Percentiles rank a stretch among this genome's conserved stretches.
Conservation (phyloP, 2,329 filamentous ascomycete species). For the Neopestalotiopsis sp. region DNA sequence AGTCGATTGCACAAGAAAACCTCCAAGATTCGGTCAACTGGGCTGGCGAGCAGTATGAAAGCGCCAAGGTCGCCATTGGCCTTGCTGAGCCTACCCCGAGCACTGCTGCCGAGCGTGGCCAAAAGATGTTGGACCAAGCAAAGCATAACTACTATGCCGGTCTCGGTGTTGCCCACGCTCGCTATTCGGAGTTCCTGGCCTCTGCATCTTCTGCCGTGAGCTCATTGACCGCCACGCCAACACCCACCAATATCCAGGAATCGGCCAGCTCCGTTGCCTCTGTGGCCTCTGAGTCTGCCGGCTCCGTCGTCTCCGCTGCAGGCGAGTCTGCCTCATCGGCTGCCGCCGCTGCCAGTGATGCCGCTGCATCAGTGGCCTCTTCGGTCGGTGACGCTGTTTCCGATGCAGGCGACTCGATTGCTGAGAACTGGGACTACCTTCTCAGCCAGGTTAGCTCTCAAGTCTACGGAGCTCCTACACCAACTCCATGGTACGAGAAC, state of each 20-base stretch:
- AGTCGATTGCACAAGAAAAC: slow-evolving; percentile 72
- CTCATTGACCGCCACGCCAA: slow-evolving; percentile 63
- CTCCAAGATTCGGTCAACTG: slow-evolving; percentile 73
- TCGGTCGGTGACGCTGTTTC: slow-evolving; percentile 52
- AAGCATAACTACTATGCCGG: slow-evolving; percentile 77
- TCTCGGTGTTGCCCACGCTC: slow-evolving; percentile 77
- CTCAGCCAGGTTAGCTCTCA: slow-evolving; percentile 71
- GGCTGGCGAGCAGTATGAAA: slow-evolving; percentile 75
- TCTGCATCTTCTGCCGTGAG: slow-evolving; percentile 75
- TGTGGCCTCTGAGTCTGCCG: slow-evolving; percentile 52
- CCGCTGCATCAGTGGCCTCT: slow-evolving; percentile 50
- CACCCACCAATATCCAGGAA: slow-evolving; percentile 59
- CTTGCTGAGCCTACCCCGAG: slow-evolving; percentile 65
- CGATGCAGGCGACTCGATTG: slow-evolving; percentile 45
- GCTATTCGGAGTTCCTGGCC: slow-evolving; percentile 76
- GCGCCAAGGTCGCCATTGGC: slow-evolving; percentile 69
- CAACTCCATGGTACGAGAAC: slow-evolving; percentile 61
- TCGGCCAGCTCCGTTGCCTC: slow-evolving; percentile 53
- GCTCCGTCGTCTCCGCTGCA: slow-evolving; percentile 51
- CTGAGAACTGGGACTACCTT: slow-evolving; percentile 65
- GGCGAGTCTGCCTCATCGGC: slow-evolving; percentile 51
- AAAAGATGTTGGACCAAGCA: slow-evolving; percentile 66
- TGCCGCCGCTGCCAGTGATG: slow-evolving; percentile 54
- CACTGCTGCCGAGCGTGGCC: slow-evolving; percentile 52
- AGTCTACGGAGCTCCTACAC: slow-evolving; percentile 71